Conservation (phyloP, 345 rosid genomes). For the Gossypium longicalyx region DNA sequence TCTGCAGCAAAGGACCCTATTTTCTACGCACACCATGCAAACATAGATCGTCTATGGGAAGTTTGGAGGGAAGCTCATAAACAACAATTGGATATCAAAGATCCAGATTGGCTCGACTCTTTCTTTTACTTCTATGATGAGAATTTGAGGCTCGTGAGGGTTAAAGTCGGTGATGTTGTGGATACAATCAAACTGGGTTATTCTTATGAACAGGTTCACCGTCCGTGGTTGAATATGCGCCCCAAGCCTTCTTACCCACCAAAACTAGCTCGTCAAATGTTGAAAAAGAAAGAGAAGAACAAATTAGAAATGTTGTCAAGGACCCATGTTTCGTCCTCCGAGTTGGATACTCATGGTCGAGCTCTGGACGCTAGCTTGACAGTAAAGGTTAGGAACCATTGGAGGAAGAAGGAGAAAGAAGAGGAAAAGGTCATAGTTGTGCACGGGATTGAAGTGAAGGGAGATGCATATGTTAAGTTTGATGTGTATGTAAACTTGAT, state of each 20-base stretch:
- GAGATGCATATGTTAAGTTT: slow-evolving; percentile 6
- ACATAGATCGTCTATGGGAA: slow-evolving; percentile 21
- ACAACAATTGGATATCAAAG: slow-evolving; percentile 5
- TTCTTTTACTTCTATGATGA: slow-evolving; percentile 25
- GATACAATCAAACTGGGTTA: slow-evolving; percentile 17
- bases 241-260: background rate
- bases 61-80: slow-evolving; percentile 10
- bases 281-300: background rate
- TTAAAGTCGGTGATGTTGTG: slow-evolving; percentile 5
- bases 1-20: slow-evolving; percentile 19
- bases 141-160: background rate
- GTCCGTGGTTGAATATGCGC: slow-evolving; percentile 19
- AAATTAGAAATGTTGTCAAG: background rate
- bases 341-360: slow-evolving; percentile 1
- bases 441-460: background rate
- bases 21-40: slow-evolving; percentile 21
- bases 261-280: background rate
- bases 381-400: slow-evolving; percentile 13
- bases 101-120: slow-evolving; percentile 8
- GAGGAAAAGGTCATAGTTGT: slow-evolving; percentile 18
- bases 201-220: background rate
- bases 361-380: slow-evolving; percentile 13
- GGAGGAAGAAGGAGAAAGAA: slow-evolving; percentile 17
- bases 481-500: slow-evolving; percentile 16
- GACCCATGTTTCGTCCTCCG: background rate